Percentiles rank a stretch among this genome's conserved stretches.
These are phyloP conservation scores for Pisolithus marmoratus DNA, from an alignment of 768 basidiomycete species.

Conservation along the genomic window DNA sequence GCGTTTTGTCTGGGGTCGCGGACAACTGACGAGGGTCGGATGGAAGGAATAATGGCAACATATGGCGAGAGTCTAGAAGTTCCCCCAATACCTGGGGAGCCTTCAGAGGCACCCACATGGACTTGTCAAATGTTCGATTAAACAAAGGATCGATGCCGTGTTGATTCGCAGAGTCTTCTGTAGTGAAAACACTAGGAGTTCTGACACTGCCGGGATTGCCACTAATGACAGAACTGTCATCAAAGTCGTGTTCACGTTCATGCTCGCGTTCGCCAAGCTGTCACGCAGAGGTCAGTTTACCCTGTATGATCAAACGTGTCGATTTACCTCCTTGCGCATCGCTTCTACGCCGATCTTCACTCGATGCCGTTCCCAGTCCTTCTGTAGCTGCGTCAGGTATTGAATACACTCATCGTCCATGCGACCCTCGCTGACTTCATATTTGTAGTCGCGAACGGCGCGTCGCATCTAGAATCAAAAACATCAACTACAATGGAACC, in stretches of 20 bases:
- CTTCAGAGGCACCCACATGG: conserved; percentile 71
- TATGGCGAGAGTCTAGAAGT: conserved; percentile 85
- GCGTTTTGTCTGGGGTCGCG: conserved; percentile 49
- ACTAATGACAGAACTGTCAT: conserved; percentile 23
- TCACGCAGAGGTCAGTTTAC: conserved; percentile 1
- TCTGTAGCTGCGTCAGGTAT: conserved; percentile 91
- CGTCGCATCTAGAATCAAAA: conserved; percentile 66
- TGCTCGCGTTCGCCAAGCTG: conserved; percentile 67
- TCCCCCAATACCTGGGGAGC: conserved; percentile 85
- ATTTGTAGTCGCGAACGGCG: conserved; percentile 89
- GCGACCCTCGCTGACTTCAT: conserved; percentile 84
- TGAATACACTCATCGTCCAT: conserved; percentile 96
- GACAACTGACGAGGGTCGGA: conserved; percentile 74
- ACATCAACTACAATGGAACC: background rate
- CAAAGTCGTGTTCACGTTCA: conserved; percentile 49
- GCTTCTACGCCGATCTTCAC: conserved; percentile 84
- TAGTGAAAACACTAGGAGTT: conserved; percentile 25
- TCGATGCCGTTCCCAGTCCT: conserved; percentile 93
- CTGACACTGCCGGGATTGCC: conserved; percentile 35
- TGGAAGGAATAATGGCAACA: conserved; percentile 86
- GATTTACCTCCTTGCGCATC: conserved; percentile 69
- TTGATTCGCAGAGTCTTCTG: conserved; percentile 35
- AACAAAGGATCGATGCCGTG: conserved; percentile 77
- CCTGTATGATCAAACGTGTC: background rate
- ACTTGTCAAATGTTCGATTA: conserved; percentile 57